Conservation (phyloP, 1,284 basidiomycete genomes). For the Moesziomyces globuligerus region DNA sequence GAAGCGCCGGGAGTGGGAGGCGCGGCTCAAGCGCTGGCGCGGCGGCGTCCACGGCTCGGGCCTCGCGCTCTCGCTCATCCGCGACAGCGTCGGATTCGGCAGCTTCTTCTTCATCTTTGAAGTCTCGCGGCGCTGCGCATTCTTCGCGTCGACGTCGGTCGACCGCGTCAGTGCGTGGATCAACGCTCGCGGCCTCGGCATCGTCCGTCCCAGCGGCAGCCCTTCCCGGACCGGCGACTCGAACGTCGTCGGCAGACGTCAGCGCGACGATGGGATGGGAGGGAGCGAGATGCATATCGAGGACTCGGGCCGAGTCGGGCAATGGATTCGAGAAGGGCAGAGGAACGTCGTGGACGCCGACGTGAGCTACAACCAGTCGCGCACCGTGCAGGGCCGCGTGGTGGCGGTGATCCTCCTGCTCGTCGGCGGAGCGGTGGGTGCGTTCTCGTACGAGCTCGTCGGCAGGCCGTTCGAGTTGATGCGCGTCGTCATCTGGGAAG, state of each 20-base stretch:
- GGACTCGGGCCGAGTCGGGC: slow-evolving; percentile 7
- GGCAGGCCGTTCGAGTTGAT: slow-evolving; percentile 67
- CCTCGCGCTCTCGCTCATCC: slow-evolving; percentile 63
- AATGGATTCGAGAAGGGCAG: slow-evolving; percentile 38
- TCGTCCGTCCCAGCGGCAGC: slow-evolving; percentile 6
- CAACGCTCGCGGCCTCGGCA: slow-evolving; percentile 42
- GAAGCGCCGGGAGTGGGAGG: slow-evolving; percentile 61
- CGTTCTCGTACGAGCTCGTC: slow-evolving; percentile 61
- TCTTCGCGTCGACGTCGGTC: slow-evolving; percentile 57
- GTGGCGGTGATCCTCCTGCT: slow-evolving; percentile 59
- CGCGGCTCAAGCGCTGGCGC: slow-evolving; percentile 50
- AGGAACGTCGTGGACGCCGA: slow-evolving; percentile 35
- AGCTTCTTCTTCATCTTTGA: slow-evolving; percentile 69
- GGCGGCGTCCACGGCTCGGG: slow-evolving; percentile 64
- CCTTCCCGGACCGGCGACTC: background rate
- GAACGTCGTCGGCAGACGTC: slow-evolving; percentile 27
- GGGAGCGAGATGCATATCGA: slow-evolving; percentile 34
- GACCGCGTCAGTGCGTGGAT: slow-evolving; percentile 56
- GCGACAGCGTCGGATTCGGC: slow-evolving; percentile 67
- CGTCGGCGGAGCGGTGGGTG: slow-evolving; percentile 62
- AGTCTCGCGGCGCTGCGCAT: slow-evolving; percentile 62
- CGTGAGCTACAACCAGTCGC: slow-evolving; percentile 58
- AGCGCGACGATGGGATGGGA: slow-evolving; percentile 3
- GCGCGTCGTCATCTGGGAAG: slow-evolving; percentile 66
- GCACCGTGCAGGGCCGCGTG: slow-evolving; percentile 54